Evolutionary conservation across 2,329 filamentous ascomycete genomes (phyloP).

Genomic region (Triangularia setosa): DNA sequence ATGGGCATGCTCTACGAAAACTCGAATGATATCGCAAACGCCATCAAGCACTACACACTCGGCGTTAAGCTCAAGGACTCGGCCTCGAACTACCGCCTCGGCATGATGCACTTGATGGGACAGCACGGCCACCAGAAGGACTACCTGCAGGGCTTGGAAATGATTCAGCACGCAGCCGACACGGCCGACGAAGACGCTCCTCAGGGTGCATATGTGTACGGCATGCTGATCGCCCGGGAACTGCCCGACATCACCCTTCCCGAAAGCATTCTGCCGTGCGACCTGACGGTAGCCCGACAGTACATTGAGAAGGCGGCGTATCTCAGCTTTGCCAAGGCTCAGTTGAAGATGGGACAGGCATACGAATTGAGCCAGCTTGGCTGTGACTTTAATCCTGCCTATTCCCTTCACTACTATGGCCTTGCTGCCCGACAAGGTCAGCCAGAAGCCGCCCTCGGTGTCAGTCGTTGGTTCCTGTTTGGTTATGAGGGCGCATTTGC

Average conservation of each 20-base stretch:
- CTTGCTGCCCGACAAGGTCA: conserved; percentile 89
- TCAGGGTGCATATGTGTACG: conserved; percentile 91
- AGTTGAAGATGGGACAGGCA: conserved; percentile 93
- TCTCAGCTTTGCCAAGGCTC: conserved; percentile 91
- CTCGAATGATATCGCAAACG: conserved; percentile 87
- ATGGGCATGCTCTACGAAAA: conserved; percentile 99
- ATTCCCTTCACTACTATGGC: conserved; percentile 93
- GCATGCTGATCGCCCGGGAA: conserved; percentile 88
- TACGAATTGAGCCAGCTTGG: conserved; percentile 92
- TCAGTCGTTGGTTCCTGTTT: conserved; percentile 98
- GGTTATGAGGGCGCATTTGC: conserved; percentile 88
- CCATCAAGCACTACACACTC: conserved; percentile 82
- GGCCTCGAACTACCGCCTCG: conserved; percentile 78
- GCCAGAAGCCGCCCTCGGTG: conserved; percentile 87
- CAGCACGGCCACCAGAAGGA: conserved; percentile 90
- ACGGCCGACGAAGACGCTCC: conserved; percentile 94
- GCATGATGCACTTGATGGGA: conserved; percentile 95
- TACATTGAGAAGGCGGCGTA: conserved; percentile 97
- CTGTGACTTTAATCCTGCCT: conserved; percentile 89
- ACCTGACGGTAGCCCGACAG: conserved; percentile 69
- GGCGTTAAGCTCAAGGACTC: conserved; percentile 81
- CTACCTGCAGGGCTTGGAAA: conserved; percentile 69
- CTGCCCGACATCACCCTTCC: conserved; percentile 87
- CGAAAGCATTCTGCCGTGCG: conserved; percentile 61
- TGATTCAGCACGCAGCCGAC: conserved; percentile 79